These are phyloP conservation scores for Inonotus obliquus DNA, from an alignment of 1,284 basidiomycete genomes.

Conservation along the genomic window DNA sequence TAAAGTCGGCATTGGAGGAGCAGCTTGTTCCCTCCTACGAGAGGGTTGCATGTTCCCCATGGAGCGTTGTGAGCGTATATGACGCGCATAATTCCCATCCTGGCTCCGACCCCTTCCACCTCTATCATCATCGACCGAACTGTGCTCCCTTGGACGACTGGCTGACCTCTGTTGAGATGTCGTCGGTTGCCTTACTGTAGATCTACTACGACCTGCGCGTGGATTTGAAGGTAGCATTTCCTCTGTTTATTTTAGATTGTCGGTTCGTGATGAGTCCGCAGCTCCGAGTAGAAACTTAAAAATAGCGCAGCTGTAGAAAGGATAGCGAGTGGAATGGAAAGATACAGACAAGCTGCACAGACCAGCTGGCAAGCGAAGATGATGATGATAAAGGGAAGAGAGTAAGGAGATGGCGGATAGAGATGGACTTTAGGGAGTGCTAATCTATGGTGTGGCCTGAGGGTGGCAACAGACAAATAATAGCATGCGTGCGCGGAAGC, in stretches of 20 bases:
- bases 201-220: slow-evolving; percentile 10
- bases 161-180: slow-evolving; percentile 8
- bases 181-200: slow-evolving; percentile 4
- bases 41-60: slow-evolving; percentile 22
- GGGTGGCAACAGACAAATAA: neutral
- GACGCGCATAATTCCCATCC: slow-evolving; percentile 13
- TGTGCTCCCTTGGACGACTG: slow-evolving; percentile 11
- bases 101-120: neutral
- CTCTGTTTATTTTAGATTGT: neutral
- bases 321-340: neutral
- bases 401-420: no score
- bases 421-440: slow-evolving; percentile 6
- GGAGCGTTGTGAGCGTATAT: slow-evolving; percentile 28
- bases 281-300: neutral
- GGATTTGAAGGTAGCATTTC: slow-evolving; percentile 18
- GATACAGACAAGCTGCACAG: slow-evolving; percentile 18
- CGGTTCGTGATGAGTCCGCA: neutral
- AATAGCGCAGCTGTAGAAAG: slow-evolving; percentile 15
- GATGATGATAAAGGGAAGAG: slow-evolving; percentile 18
- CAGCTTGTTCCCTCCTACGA: slow-evolving; percentile 13
- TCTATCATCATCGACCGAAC: neutral
- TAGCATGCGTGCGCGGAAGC: neutral
- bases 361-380: slow-evolving; percentile 24
- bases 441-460: neutral
- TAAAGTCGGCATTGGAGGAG: slow-evolving; percentile 15